These are phyloP conservation scores for Elaeis guineensis DNA, from an alignment of 176 grass and related monocot genomes.

Conservation along the genomic window DNA sequence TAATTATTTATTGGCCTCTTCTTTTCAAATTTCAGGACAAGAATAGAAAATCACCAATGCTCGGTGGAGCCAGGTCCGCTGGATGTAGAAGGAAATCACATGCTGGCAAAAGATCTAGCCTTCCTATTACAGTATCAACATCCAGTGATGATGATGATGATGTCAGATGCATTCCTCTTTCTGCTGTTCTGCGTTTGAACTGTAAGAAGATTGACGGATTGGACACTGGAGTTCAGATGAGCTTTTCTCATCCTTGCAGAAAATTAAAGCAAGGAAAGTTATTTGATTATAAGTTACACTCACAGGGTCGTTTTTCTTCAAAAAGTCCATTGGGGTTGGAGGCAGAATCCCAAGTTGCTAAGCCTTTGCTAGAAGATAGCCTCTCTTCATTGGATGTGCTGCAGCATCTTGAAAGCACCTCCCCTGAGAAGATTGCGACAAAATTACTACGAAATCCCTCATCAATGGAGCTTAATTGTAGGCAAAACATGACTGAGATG, in stretches of 20 bases:
- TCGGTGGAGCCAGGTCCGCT: not conserved
- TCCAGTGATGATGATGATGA: not conserved
- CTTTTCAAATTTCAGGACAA: no score
- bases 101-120: not conserved
- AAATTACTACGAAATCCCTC: slow-evolving; percentile 19
- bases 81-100: not conserved
- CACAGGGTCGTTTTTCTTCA: not conserved
- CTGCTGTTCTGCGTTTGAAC: not conserved
- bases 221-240: no score
- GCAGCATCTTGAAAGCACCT: slow-evolving; percentile 21
- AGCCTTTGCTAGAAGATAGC: slow-evolving; percentile 7
- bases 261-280: no score
- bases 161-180: not conserved
- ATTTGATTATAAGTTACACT: no score
- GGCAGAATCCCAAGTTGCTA: slow-evolving; percentile 16
- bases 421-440: not conserved
- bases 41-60: no score
- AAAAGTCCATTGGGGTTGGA: slow-evolving; percentile 12
- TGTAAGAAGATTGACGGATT: slow-evolving; percentile 10
- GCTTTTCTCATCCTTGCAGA: no score
- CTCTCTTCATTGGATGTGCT: not conserved
- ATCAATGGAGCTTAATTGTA: slow-evolving; percentile 1
- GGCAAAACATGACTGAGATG: slow-evolving; percentile 4
- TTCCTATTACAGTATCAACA: not conserved
- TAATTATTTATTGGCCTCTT: no score